These are phyloP conservation scores for Debaryomyces psychrophilus DNA, from an alignment of 1,139 yeast species.

Conservation along the genomic window DNA sequence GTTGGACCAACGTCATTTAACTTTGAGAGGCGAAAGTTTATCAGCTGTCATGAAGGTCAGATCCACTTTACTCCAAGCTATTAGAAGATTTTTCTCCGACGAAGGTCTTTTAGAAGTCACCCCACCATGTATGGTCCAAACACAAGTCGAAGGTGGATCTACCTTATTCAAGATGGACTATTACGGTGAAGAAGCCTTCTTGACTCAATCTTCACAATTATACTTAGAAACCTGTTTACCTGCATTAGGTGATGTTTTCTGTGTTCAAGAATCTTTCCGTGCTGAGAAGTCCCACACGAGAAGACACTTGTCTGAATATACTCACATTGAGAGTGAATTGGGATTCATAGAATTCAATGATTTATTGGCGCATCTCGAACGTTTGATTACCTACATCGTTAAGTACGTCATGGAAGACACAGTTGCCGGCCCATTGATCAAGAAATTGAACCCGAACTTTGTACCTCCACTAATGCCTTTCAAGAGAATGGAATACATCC, in stretches of 20 bases:
- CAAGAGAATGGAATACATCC: conserved; percentile 85
- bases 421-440: conserved; percentile 82
- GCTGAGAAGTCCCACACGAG: conserved; percentile 99
- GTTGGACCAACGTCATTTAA: conserved; percentile 92
- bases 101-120: conserved; percentile 88
- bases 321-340: conserved; percentile 94
- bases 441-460: conserved; percentile 91
- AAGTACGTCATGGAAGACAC: conserved; percentile 86
- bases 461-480: conserved; percentile 83
- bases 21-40: conserved; percentile 93
- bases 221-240: conserved; percentile 97
- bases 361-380: conserved; percentile 81
- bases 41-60: conserved; percentile 96
- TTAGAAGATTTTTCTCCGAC: conserved; percentile 77
- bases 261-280: conserved; percentile 98
- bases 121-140: conserved; percentile 99
- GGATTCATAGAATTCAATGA: conserved; percentile 88
- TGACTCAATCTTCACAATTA: conserved; percentile 96
- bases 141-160: conserved; percentile 99
- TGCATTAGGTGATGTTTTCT: conserved; percentile 93
- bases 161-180: conserved; percentile 91
- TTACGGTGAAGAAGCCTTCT: conserved; percentile 95
- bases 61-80: conserved; percentile 70
- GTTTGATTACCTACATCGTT: conserved; percentile 67
- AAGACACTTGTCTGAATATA: conserved; percentile 96